Base-by-base conservation (phyloP, 225 moss, liverwort and hornwort genomes). In the Takakia lepidozioides region DNA sequence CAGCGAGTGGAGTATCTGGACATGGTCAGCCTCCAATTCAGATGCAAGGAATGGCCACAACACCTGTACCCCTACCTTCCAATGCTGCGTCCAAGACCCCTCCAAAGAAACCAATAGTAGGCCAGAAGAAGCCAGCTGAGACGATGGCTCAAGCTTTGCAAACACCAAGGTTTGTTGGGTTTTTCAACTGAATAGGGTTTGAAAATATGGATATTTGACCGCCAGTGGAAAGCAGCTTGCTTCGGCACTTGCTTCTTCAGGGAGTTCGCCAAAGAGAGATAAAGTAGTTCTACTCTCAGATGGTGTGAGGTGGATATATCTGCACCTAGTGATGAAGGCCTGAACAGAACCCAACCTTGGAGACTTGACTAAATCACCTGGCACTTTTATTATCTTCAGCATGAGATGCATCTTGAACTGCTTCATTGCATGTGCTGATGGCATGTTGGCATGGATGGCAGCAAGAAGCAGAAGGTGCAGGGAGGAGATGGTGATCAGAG, bases 401-500 rank as follows among this genome's bases (percentile, higher is more conserved):
- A n/a, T n/a, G n/a, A n/a, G n/a, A n/a, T n/a, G n/a, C n/a, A n/a
- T n/a, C n/a, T n/a, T n/a, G n/a, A n/a, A n/a, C n/a, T n/a, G n/a
- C n/a, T n/a, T n/a, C n/a, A n/a, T n/a, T n/a, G n/a, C n/a, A n/a
- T 24, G 21, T 20, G 10, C 48, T 75, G 53, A 71, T 53, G 13
- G 11, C 36, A 28, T 60, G 37, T 49, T 63, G 55, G 60, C n/a
- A n/a, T n/a, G n/a, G 21, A 30, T 42, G 69, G 69, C 85, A 98
- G 98, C 48, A 98, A 98, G 68, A 98, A 98, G 68, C 98, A 91
- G 74, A 98, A 98, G 69, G 73, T 76, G 1, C 68, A 82, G 56
- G 80, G 80, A 48, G 39, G 80, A 56, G 98, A 98, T 2, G 73
- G 87, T 44, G 98, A 88, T 66, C 91, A 98, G 59, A 98, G 98